Percentiles rank a stretch among this genome's conserved stretches.
Evolutionary conservation across 306 rosid genomes (phyloP).

Genomic region (Arachis stenosperma): DNA sequence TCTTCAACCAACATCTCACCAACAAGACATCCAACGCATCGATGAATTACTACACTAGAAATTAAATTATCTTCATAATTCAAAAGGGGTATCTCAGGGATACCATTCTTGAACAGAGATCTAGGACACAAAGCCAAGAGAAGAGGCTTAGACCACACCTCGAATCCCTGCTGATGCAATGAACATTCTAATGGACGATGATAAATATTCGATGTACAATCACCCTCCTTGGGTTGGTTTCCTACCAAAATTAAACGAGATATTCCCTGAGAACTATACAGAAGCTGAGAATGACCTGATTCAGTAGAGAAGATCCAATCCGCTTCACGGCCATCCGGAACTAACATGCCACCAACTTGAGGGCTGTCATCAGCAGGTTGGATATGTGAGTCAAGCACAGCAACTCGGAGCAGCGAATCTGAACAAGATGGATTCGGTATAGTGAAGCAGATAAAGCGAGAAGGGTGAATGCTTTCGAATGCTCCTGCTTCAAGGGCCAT

Average conservation of each 20-base stretch:
- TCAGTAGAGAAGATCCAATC: slow-evolving; percentile 88
- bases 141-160: slow-evolving; percentile 66
- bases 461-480: slow-evolving; percentile 59
- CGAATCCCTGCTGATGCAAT: slow-evolving; percentile 37
- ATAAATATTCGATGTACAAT: slow-evolving; percentile 28
- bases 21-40: slow-evolving; percentile 53
- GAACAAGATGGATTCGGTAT: slow-evolving; percentile 59
- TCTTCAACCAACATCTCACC: slow-evolving; percentile 92
- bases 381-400: slow-evolving; percentile 76
- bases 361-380: slow-evolving; percentile 43
- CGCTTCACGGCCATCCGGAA: slow-evolving; percentile 71
- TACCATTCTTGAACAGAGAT: slow-evolving; percentile 51
- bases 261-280: slow-evolving; percentile 50
- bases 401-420: slow-evolving; percentile 61
- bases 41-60: slow-evolving; percentile 56
- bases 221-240: slow-evolving; percentile 34
- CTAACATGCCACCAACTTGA: slow-evolving; percentile 66
- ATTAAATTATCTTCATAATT: slow-evolving; percentile 65
- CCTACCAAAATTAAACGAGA: slow-evolving; percentile 75
- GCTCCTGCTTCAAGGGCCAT: slow-evolving; percentile 57
- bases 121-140: slow-evolving; percentile 76
- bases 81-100: slow-evolving; percentile 74
- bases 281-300: slow-evolving; percentile 77
- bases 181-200: slow-evolving; percentile 45
- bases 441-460: slow-evolving; percentile 66